Evolutionary conservation across 1,139 yeast genomes (phyloP).

Genomic region (Taphrina flavorubra): DNA sequence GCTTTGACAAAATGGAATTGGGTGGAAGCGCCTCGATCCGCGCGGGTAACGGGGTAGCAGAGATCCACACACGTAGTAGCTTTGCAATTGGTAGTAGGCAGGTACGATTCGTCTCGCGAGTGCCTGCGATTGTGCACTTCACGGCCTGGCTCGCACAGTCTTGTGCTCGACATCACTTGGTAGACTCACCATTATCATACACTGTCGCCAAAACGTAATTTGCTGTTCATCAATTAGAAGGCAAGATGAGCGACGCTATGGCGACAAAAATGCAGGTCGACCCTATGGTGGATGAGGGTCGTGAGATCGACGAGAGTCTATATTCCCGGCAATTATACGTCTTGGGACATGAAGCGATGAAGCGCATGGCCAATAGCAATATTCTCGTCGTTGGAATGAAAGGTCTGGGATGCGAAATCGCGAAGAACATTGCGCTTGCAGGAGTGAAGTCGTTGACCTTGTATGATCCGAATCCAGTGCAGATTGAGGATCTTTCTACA

Average conservation of each 20-base stretch:
- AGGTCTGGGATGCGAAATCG: constrained; percentile 90
- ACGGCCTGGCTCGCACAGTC: not conserved
- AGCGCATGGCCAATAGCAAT: constrained; percentile 90
- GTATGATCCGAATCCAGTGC: constrained; percentile 77
- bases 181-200: no score
- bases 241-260: constrained; percentile 34
- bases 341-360: constrained; percentile 95
- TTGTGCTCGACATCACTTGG: not conserved
- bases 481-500: constrained; percentile 75
- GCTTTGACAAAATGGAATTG: not conserved
- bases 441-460: constrained; percentile 93
- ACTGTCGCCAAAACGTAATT: no score
- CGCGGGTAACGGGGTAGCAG: constrained; percentile 8
- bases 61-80: constrained; percentile 3
- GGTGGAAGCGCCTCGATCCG: constrained; percentile 3
- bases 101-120: not conserved
- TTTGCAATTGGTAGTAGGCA: no score
- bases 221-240: not conserved
- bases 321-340: constrained; percentile 96
- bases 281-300: constrained; percentile 40
- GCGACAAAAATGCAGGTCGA: constrained; percentile 46
- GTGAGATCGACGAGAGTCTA: constrained; percentile 79
- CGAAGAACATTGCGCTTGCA: constrained; percentile 93
- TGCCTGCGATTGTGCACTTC: not conserved
- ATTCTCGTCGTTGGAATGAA: constrained; percentile 85